Base-by-base conservation (phyloP, 73 alveolate genomes). In the Symbiodinium pilosum region DNA sequence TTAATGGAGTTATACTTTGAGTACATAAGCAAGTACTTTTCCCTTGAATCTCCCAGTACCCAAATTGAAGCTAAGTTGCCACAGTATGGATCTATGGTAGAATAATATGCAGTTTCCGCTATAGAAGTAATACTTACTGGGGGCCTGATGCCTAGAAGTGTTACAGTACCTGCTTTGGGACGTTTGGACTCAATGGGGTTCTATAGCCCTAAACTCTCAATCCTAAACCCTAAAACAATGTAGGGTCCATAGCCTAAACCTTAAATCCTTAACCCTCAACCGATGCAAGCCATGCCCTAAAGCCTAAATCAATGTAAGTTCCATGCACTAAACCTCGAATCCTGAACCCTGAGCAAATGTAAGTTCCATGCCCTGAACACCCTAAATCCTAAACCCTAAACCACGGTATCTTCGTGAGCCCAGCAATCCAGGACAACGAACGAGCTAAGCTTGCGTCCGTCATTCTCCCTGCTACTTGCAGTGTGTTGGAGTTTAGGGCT, bases 401-500 rank as follows among this genome's bases (percentile, higher is more conserved):
- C 71, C 71, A 18, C 26, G 30, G 7, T 26, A 9, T 39, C 83
- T 30, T n/a, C 34, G 14, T 68, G 83, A 86, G 2, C 71, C 71
- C 16, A 3, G 47, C 51, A 64, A 71, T 30, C 68, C 86, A 89
- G 54, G 95, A 89, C 95, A 89, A 89, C n/a, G 71, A 89, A 36
- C 86, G 95, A 20, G 86, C 95, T 44, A 89, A 68, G 73, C 36
- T 89, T 4, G 86, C 87, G 77, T 89, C 95, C 38, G 95, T 89
- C 28, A 64, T 64, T 44, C 21, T 89, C 2, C 95, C 95, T 30
- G 95, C 95, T 30, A 21, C 71, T 54, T 30, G 7, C n/a, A 54
- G 34, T 3, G 71, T 30, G 21, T 51, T 51, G 68, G 11, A 4
- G 71, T 54, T 12, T 54, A 54, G 71, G 71, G 71, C 26, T 54